Conservation (phyloP, 352 stramenopile genomes). For the Pythium chondricola region DNA sequence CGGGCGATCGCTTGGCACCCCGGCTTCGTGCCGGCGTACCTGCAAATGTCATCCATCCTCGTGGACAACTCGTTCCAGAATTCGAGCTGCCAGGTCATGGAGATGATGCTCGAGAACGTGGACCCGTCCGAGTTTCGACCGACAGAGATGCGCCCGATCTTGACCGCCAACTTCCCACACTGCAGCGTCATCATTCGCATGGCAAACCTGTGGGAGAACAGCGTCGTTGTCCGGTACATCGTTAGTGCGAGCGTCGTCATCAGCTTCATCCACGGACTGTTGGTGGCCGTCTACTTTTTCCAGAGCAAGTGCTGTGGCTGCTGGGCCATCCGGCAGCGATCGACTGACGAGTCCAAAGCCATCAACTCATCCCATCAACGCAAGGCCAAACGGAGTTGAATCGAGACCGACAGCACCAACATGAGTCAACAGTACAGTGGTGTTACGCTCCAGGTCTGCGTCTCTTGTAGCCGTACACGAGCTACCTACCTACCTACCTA, state of each 20-base stretch:
- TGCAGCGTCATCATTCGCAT: constrained; percentile 21
- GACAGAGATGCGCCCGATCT: constrained; percentile 7
- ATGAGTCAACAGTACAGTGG: too few relatives aligned
- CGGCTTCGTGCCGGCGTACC: constrained; percentile 18
- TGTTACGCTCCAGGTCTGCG: too few relatives aligned
- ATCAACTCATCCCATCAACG: too few relatives aligned
- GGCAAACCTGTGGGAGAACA: constrained; percentile 20
- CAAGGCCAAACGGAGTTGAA: too few relatives aligned
- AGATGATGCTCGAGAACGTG: constrained; percentile 19
- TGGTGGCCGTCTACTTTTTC: constrained; percentile 9
- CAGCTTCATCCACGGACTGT: constrained; percentile 15
- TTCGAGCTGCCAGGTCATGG: constrained; percentile 23
- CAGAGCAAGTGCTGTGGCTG: background rate
- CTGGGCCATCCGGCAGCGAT: too few relatives aligned
- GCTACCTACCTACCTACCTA: too few relatives aligned
- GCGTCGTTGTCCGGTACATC: constrained; percentile 9
- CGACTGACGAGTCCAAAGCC: too few relatives aligned
- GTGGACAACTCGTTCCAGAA: constrained; percentile 7
- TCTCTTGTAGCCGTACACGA: too few relatives aligned
- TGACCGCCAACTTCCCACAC: constrained; percentile 23
- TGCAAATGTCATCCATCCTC: constrained; percentile 13
- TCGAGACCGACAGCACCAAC: too few relatives aligned
- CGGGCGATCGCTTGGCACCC: constrained; percentile 22
- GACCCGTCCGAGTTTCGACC: constrained; percentile 11
- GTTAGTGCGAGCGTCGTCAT: constrained; percentile 13